Percentiles rank a stretch among this genome's conserved stretches.
Evolutionary conservation across 2,329 filamentous ascomycete species (phyloP).

Genomic region (Colletotrichum liaoningense): DNA sequence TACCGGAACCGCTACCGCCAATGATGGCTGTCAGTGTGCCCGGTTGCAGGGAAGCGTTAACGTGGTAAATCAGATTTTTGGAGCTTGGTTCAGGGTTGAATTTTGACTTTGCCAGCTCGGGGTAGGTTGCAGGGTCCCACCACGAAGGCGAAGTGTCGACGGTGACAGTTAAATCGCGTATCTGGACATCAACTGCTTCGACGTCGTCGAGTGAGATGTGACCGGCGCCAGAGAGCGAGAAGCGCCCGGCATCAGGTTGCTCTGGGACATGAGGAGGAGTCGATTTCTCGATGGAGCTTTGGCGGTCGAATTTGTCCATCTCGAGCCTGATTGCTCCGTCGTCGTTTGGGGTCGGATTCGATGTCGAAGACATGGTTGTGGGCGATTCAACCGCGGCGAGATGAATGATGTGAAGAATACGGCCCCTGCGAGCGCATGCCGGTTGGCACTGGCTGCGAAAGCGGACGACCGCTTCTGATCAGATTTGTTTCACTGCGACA

Average conservation of each 20-base stretch:
- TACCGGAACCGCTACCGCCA: slow-evolving; percentile 79
- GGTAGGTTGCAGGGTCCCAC: slow-evolving; percentile 59
- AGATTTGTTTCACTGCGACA: not conserved
- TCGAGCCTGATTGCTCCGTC: slow-evolving; percentile 34
- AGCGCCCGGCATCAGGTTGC: slow-evolving; percentile 34
- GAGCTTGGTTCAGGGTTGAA: slow-evolving; percentile 50
- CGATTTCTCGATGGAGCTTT: slow-evolving; percentile 47
- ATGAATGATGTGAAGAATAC: rapidly evolving
- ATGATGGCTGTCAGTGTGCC: slow-evolving; percentile 81
- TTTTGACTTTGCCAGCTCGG: slow-evolving; percentile 50
- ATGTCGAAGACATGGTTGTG: not conserved
- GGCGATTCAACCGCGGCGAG: too few species aligned
- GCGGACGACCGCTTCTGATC: not conserved
- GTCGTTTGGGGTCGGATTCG: not conserved
- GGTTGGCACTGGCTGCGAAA: not conserved
- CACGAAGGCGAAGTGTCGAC: slow-evolving; percentile 69
- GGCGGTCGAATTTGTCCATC: slow-evolving; percentile 46
- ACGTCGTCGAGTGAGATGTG: slow-evolving; percentile 62
- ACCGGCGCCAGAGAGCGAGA: slow-evolving; percentile 48
- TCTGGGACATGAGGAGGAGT: slow-evolving; percentile 39
- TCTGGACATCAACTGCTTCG: slow-evolving; percentile 64
- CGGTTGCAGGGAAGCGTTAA: slow-evolving; percentile 72
- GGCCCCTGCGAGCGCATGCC: not conserved
- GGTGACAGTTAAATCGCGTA: slow-evolving; percentile 65
- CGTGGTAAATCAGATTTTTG: slow-evolving; percentile 70